Conservation (phyloP, 2,329 filamentous ascomycete species). For the Graphilbum sp. region DNA sequence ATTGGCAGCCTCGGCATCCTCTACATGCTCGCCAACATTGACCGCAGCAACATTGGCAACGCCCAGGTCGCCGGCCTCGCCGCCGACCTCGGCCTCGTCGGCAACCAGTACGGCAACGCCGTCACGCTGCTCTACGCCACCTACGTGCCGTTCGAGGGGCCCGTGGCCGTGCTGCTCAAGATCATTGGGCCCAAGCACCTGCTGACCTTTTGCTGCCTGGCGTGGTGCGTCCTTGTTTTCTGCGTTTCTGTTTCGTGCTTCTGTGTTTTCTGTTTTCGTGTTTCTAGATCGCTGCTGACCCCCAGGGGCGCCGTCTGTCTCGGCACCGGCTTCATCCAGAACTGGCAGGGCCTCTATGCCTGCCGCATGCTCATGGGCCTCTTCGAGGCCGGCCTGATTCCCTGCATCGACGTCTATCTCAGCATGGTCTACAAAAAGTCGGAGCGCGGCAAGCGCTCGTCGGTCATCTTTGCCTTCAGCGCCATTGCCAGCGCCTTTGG, state of each 20-base stretch:
- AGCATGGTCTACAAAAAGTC: slow-evolving; percentile 20
- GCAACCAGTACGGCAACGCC: slow-evolving; percentile 12
- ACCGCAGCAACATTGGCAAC: slow-evolving; percentile 8
- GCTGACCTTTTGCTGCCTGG: no score
- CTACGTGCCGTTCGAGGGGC: slow-evolving; percentile 17
- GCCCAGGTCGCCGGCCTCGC: slow-evolving; percentile 8
- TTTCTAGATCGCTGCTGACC: no score
- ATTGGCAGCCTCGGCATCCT: slow-evolving; percentile 7
- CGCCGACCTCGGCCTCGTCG: slow-evolving; percentile 6
- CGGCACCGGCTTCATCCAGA: slow-evolving; percentile 14
- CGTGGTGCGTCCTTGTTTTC: no score
- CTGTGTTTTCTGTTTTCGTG: no score
- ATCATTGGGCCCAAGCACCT: slow-evolving; percentile 17
- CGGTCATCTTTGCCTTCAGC: slow-evolving; percentile 18
- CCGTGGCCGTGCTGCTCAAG: slow-evolving; percentile 17
- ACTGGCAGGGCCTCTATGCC: slow-evolving; percentile 12
- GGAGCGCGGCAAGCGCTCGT: slow-evolving; percentile 4
- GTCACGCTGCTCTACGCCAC: slow-evolving; percentile 12
- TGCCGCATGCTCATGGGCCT: slow-evolving; percentile 11
- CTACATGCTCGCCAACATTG: slow-evolving; percentile 9
- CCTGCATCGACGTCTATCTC: slow-evolving; percentile 20
- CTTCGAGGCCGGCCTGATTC: slow-evolving; percentile 21
- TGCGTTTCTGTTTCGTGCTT: no score
- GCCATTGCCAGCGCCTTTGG: slow-evolving; percentile 23
- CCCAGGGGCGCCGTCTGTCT: slow-evolving; percentile 6